These are phyloP conservation scores for Nitzschia sp. DNA, from an alignment of 108 stramenopile genomes.

Conservation along the genomic window DNA sequence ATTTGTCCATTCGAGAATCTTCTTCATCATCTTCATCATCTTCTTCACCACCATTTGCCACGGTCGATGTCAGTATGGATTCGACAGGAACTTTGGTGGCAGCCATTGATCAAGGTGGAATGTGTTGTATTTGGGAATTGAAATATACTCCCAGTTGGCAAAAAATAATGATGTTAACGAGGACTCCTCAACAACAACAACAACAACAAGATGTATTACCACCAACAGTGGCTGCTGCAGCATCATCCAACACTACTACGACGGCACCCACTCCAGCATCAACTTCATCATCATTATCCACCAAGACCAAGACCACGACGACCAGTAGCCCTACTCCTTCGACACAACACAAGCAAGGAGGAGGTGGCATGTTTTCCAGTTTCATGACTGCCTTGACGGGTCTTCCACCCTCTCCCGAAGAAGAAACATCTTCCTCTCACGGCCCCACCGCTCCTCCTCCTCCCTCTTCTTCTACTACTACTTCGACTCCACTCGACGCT, in stretches of 20 bases:
- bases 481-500: neutral
- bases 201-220: neutral
- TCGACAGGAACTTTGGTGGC: slow-evolving; percentile 44
- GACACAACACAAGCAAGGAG: neutral
- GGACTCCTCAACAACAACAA: slow-evolving; percentile 2
- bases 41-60: neutral
- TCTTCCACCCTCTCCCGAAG: slow-evolving; percentile 13
- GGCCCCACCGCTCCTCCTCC: too few relatives aligned
- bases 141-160: slow-evolving; percentile 33
- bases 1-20: slow-evolving; percentile 8
- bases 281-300: neutral
- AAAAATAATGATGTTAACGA: too few relatives aligned
- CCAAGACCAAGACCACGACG: neutral
- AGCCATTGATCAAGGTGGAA: slow-evolving; percentile 50
- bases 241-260: neutral
- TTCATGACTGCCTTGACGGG: slow-evolving; percentile 47
- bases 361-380: slow-evolving; percentile 33
- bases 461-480: too few relatives aligned
- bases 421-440: neutral
- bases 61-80: slow-evolving; percentile 49
- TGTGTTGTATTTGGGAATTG: slow-evolving; percentile 47
- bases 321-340: too few relatives aligned
- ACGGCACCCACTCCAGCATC: slow-evolving; percentile 2
- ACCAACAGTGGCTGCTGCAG: slow-evolving; percentile 3
- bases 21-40: neutral